Base-by-base conservation (phyloP, 169 alveolate species). In the Cardiosporidium cionae region DNA sequence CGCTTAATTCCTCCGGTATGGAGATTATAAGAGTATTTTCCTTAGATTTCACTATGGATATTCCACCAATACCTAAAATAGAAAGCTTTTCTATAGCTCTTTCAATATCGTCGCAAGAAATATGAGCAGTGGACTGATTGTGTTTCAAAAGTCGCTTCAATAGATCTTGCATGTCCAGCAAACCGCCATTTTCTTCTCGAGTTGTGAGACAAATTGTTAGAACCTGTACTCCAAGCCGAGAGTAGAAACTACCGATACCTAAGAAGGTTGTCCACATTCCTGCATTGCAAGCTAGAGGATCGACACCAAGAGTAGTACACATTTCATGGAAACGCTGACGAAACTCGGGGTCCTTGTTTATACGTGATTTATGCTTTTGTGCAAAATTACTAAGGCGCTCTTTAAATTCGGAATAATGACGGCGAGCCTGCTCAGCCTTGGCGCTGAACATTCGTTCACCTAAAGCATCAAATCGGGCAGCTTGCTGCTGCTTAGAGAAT, bases 241-340 rank as follows among this genome's bases (percentile, higher is more conserved):
- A 22, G 58, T 63, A 63, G 58, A 63, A 63, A 16, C 22, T 29
- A 16, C 68, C 68, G 25, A 63, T n/a, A 9, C 58, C 68, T n/a
- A 63, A 27, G 28, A 32, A 33, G 3, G 44, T 28, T 29, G 67
- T 29, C 73, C 67, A 65, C 16, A 65, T 25, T 35, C 67, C 73
- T 28, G 54, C 29, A 65, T 33, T 3, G 25, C 69, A 32, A 4
- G 7, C 28, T 9, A 65, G 54, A 6, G 72, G 72, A 33, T 65
- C 72, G 29, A 65, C 72, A 9, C 54, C 72, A 3, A 65, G 6
- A 23, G 69, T 6, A 28, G 73, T 6, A 33, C 72, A 65, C 72
- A 65, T 65, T 6, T 65, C 72, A 33, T 3, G 28, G 54, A 65
- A 65, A 28, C 33, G 3, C 54, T 65, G 72, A 6, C 72, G 44